phyloP scores from a whole-genome alignment of 192 early-diverging fungal genomes.

The Coemansia pectinata region DNA sequence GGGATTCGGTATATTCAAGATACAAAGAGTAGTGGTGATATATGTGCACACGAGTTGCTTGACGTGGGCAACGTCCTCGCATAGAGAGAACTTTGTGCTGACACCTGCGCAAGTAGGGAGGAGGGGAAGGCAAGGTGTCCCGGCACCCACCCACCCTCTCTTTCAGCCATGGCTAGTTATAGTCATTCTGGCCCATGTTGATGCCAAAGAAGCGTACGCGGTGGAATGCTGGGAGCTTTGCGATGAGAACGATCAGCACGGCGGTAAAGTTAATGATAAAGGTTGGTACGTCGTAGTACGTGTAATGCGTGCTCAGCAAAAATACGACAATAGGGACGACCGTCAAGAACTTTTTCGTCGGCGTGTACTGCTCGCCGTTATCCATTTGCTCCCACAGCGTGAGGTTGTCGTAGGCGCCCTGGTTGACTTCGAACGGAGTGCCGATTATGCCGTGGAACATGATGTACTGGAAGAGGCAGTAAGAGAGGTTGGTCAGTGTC shows the following conservation, averaged over 20 bases:
- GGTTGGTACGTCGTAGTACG: constrained; percentile 88
- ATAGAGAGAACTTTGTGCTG: background rate
- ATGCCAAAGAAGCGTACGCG: constrained; percentile 94
- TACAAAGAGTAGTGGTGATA: background rate
- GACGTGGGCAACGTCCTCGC: background rate
- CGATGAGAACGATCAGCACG: constrained; percentile 80
- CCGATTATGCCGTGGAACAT: constrained; percentile 98
- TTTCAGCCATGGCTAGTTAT: constrained; percentile 14
- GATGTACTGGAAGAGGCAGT: constrained; percentile 91
- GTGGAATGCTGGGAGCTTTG: constrained; percentile 90
- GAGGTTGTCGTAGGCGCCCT: constrained; percentile 89
- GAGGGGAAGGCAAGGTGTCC: background rate
- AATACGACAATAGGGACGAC: constrained; percentile 95
- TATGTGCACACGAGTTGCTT: background rate
- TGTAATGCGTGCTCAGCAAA: constrained; percentile 92
- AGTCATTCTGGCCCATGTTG: constrained; percentile 64
- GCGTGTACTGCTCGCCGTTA: constrained; percentile 94
- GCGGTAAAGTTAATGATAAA: constrained; percentile 91
- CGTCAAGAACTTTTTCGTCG: constrained; percentile 97
- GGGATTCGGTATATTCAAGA: background rate
- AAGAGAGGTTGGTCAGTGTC: constrained; percentile 93
- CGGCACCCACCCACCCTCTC: background rate
- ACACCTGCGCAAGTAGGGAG: background rate
- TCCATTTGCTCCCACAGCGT: constrained; percentile 99
- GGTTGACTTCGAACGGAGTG: constrained; percentile 92